Base-by-base conservation (phyloP, 805 yeast genomes). In the Candida coquimbonensis region DNA sequence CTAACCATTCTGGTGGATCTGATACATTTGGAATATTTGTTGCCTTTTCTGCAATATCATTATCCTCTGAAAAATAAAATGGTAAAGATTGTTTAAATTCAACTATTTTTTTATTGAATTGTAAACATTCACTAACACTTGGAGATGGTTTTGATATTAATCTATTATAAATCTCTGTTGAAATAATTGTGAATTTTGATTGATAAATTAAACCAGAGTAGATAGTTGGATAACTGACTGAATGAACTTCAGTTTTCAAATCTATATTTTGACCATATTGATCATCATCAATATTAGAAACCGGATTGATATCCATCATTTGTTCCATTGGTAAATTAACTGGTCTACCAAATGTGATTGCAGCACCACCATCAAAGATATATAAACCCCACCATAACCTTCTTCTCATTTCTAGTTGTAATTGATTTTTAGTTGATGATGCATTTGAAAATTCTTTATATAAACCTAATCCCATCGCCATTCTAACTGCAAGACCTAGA, bases 351-450 rank as follows among this genome's bases (percentile, higher is more conserved):
- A 78, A 77, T 1, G 83, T 75, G 21, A 81, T 68, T 1, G 83
- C 75, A 16, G 83, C 76, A 43, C 83, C 81, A 16, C 80, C 75
- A 59, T 80, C 87, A 53, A 78, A 78, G 43, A 76, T 72, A 51
- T 76, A 79, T 9, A 83, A 52, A 1, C 83, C 81, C 83, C 86
- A 81, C 85, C 86, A 82, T 31, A 80, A 59, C 45, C 86, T 63
- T 54, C 84, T 67, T 51, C 85, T 69, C 59, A 74, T 68, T 52
- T 80, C 86, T 43, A 71, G 60, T 53, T 74, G 72, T 25, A 74
- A 45, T 16, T 74, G 69, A 36, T 65, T 66, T 46, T 63, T 64
- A 17, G 66, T 33, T 43, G 67, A 48, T 42, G 64, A 60, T 69
- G 64, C 66, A 25, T 64, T 66, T 4, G 72, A 60, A 49, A 76